phyloP scores from a whole-genome alignment of 2,329 filamentous ascomycete species.

The Scedosporium boydii region DNA sequence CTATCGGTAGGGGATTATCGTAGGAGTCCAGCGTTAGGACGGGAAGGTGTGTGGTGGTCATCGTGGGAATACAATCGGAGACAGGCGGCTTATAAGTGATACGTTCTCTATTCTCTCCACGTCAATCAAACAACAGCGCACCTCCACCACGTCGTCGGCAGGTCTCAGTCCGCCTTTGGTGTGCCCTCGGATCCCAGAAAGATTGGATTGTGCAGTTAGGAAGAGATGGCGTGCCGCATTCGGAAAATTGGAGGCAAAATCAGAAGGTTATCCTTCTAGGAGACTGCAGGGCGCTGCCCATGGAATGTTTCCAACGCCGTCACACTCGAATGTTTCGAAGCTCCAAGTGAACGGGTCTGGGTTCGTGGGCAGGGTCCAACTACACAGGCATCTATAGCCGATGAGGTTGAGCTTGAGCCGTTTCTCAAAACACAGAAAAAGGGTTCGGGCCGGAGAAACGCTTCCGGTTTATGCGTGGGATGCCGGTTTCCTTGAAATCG shows the following conservation, averaged over 20 bases:
- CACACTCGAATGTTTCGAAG: neutral
- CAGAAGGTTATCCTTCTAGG: no score
- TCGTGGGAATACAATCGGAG: neutral
- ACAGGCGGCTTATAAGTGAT: neutral
- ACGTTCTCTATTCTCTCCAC: neutral
- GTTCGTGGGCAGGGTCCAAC: neutral
- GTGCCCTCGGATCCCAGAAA: neutral
- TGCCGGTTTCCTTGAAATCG: neutral
- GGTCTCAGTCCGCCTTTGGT: neutral
- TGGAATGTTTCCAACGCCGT: no score
- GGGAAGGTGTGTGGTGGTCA: conserved; percentile 4
- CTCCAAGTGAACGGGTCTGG: neutral
- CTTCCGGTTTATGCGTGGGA: neutral
- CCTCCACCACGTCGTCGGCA: neutral
- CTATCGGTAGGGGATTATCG: conserved; percentile 1
- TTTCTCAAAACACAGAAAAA: neutral
- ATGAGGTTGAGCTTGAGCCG: neutral
- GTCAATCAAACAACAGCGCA: neutral
- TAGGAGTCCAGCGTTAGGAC: neutral
- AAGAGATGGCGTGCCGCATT: neutral
- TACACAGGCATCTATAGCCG: neutral
- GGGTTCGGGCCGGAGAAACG: neutral
- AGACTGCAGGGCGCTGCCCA: no score
- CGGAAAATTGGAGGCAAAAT: no score
- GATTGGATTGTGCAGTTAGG: neutral